These are phyloP conservation scores for Ophiostoma novo-ulmi DNA, from an alignment of 2,329 filamentous ascomycete species.

Conservation along the genomic window DNA sequence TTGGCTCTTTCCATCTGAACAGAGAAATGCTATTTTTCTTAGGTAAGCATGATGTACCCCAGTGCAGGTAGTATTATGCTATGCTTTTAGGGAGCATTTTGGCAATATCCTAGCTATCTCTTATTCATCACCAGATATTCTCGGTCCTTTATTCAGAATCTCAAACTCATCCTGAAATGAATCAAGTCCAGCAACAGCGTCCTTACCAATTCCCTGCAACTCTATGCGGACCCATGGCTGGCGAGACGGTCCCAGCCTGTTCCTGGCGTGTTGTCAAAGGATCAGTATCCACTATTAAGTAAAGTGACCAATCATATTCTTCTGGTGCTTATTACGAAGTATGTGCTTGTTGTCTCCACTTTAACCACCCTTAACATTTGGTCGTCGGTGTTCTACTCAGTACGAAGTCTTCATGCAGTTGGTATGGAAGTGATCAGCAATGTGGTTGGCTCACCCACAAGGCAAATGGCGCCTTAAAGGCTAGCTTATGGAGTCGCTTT, in stretches of 20 bases:
- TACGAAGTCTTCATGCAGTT: not conserved
- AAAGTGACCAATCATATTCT: not conserved
- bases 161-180: not conserved
- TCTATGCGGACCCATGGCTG: not conserved
- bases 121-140: too few relatives aligned
- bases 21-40: not conserved
- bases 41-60: not conserved
- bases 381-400: not conserved
- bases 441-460: not conserved
- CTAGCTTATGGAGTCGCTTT: not conserved
- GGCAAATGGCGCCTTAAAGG: not conserved
- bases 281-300: not conserved
- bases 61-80: not conserved
- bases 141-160: too few relatives aligned
- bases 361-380: not conserved
- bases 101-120: too few relatives aligned
- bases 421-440: slow-evolving; percentile 3
- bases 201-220: not conserved
- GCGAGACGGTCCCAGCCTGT: not conserved
- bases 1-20: not conserved
- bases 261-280: not conserved
- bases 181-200: not conserved
- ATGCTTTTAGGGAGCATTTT: too few relatives aligned
- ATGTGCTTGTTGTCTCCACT: not conserved
- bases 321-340: not conserved